These are phyloP conservation scores for Suillus decipiens DNA, from an alignment of 768 basidiomycete species.

Conservation along the genomic window DNA sequence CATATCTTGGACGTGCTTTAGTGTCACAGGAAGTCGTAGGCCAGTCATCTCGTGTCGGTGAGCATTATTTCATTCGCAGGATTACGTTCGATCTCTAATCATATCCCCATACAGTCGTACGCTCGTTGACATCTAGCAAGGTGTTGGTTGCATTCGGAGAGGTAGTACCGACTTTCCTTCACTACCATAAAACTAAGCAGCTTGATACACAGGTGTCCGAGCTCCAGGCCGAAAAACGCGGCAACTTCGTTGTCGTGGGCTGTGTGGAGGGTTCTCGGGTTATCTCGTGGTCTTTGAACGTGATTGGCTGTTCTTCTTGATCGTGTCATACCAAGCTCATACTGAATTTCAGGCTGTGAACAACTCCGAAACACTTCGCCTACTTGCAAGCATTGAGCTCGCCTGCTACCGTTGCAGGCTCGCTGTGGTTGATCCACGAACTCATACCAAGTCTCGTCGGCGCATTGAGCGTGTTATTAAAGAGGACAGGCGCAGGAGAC, in stretches of 20 bases:
- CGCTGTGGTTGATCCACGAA: constrained; percentile 65
- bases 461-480: constrained; percentile 81
- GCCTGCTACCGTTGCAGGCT: constrained; percentile 79
- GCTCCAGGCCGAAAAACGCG: constrained; percentile 83
- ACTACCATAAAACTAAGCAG: constrained; percentile 3
- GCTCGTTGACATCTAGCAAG: constrained; percentile 66
- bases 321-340: constrained; percentile 16
- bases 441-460: constrained; percentile 63
- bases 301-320: constrained; percentile 34
- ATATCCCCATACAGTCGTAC: constrained; percentile 20
- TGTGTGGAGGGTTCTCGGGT: constrained; percentile 74
- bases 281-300: constrained; percentile 85
- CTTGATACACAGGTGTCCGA: constrained; percentile 51
- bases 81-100: constrained; percentile 13
- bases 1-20: constrained; percentile 75
- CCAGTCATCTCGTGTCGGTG: constrained; percentile 81
- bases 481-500: constrained; percentile 79
- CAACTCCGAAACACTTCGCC: constrained; percentile 78
- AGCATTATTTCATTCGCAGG: constrained; percentile 28
- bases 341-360: constrained; percentile 62
- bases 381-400: constrained; percentile 82
- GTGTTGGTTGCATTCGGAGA: constrained; percentile 70
- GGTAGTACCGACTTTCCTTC: constrained; percentile 34
- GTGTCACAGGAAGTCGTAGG: constrained; percentile 76
- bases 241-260: constrained; percentile 84